These are phyloP conservation scores for Larix kaempferi DNA, from an alignment of 75 land plant genomes.

Conservation along the genomic window DNA sequence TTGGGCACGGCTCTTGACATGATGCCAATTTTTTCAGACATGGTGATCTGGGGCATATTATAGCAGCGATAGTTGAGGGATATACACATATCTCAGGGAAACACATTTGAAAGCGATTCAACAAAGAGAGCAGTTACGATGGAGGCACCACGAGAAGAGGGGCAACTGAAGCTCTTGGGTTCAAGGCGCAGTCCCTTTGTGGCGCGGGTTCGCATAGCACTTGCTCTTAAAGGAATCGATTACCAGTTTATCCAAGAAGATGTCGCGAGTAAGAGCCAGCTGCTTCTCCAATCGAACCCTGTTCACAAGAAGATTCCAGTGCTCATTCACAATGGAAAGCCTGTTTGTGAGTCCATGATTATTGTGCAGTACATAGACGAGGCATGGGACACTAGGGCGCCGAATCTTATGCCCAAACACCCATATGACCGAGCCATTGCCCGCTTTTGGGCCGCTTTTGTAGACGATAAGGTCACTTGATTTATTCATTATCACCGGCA, in stretches of 20 bases:
- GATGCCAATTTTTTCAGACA: no score
- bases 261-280: neutral
- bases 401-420: constrained; percentile 1
- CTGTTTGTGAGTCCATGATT: constrained; percentile 30
- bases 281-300: constrained; percentile 19
- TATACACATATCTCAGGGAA: no score
- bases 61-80: no score
- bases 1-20: no score
- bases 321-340: constrained; percentile 29
- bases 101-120: no score
- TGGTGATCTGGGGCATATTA: no score
- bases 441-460: constrained; percentile 15
- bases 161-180: neutral
- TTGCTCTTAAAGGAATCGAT: constrained; percentile 19
- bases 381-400: constrained; percentile 14
- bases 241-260: constrained; percentile 21
- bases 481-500: neutral
- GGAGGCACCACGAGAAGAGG: neutral
- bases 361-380: constrained; percentile 34
- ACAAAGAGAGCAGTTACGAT: no score
- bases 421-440: constrained; percentile 13
- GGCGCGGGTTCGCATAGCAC: constrained; percentile 18
- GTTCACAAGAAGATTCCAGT: constrained; percentile 25
- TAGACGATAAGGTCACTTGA: neutral
- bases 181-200: constrained; percentile 7